These are phyloP conservation scores for Amanita fuliginea DNA, from an alignment of 768 basidiomycete genomes.

Conservation along the genomic window DNA sequence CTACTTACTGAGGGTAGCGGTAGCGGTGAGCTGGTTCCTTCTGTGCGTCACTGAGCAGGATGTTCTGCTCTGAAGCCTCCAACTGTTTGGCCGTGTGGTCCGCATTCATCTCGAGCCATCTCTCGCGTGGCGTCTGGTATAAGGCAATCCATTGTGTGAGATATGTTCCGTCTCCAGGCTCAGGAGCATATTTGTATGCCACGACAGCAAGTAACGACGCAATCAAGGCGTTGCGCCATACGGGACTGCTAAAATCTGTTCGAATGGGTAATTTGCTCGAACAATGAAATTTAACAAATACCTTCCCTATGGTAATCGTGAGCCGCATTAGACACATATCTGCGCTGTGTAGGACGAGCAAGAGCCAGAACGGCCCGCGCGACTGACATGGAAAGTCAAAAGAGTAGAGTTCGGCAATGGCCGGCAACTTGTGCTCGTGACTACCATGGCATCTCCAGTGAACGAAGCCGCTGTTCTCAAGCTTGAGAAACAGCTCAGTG, in stretches of 20 bases:
- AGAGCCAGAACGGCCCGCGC: slow-evolving; percentile 24
- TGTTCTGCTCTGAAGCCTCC: slow-evolving; percentile 28
- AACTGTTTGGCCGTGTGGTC: slow-evolving; percentile 41
- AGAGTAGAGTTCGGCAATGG: slow-evolving; percentile 1
- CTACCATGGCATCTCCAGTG: slow-evolving; percentile 9
- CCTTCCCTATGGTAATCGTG: slow-evolving; percentile 48
- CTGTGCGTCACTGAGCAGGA: slow-evolving; percentile 32
- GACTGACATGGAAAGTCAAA: slow-evolving; percentile 31
- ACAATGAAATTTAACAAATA: slow-evolving; percentile 12
- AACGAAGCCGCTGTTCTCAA: slow-evolving; percentile 20
- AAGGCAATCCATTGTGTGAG: slow-evolving; percentile 57
- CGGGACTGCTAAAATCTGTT: slow-evolving; percentile 49
- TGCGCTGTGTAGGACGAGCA: slow-evolving; percentile 26
- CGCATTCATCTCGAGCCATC: slow-evolving; percentile 46
- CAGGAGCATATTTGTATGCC: slow-evolving; percentile 62
- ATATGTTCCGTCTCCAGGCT: slow-evolving; percentile 46
- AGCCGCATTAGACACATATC: slow-evolving; percentile 32
- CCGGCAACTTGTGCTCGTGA: neutral
- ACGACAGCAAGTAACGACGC: slow-evolving; percentile 36
- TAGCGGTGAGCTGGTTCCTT: slow-evolving; percentile 46
- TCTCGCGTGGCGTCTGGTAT: slow-evolving; percentile 39
- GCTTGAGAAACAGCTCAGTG: slow-evolving; percentile 42
- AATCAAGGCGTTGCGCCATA: slow-evolving; percentile 59
- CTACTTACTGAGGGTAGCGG: slow-evolving; percentile 67
- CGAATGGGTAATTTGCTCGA: neutral